Conservation (phyloP, 345 rosid genomes). For the Brassica nigra region DNA sequence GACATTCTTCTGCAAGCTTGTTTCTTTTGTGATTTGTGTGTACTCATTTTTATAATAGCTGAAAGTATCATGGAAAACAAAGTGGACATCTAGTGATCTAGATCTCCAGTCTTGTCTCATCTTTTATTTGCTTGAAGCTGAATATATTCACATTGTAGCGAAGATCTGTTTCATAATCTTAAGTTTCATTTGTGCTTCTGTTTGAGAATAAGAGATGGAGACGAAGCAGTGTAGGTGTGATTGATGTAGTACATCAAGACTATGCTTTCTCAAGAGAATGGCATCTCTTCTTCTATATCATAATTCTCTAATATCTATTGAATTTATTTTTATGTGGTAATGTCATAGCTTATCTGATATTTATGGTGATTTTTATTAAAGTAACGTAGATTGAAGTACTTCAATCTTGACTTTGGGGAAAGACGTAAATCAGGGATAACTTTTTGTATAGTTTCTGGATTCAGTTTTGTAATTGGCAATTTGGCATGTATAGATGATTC, state of each 20-base stretch:
- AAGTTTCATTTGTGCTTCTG: not conserved
- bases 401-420: not conserved
- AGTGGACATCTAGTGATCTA: not conserved
- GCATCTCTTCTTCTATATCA: not conserved
- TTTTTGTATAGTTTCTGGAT: not conserved
- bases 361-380: not conserved
- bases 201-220: not conserved
- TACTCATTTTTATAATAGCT: conserved; percentile 17
- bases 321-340: not conserved
- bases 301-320: not conserved
- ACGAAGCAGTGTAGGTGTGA: not conserved
- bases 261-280: not conserved
- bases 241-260: conserved; percentile 12
- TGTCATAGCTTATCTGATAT: not conserved
- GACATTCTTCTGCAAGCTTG: conserved; percentile 6
- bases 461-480: not conserved
- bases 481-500: not conserved
- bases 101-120: not conserved
- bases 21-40: conserved; percentile 10
- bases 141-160: not conserved
- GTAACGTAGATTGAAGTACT: not conserved
- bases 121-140: not conserved
- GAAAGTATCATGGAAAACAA: not conserved
- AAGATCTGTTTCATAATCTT: not conserved
- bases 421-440: not conserved